These are phyloP conservation scores for Oidiodendron maius DNA, from an alignment of 495 filamentous ascomycete genomes.

Conservation along the genomic window DNA sequence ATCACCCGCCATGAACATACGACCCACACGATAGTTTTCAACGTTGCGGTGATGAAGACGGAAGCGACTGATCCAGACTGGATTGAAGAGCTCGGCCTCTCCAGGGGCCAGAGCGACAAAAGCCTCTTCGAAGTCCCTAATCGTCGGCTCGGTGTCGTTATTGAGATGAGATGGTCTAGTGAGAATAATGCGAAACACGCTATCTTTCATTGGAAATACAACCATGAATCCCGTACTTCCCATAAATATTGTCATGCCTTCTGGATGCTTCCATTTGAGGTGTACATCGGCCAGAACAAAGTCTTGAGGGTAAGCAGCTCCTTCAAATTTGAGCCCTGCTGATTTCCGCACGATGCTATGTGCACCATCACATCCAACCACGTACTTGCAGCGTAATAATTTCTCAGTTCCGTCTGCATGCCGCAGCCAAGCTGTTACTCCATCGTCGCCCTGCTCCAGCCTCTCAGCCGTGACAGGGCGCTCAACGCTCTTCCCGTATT, in stretches of 20 bases:
- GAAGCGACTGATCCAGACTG: constrained; percentile 12
- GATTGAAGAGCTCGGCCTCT: constrained; percentile 5
- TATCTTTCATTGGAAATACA: constrained; percentile 25
- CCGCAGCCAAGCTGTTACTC: constrained; percentile 27
- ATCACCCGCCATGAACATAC: constrained; percentile 37
- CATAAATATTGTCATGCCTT: constrained; percentile 24
- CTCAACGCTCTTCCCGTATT: constrained; percentile 30
- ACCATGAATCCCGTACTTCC: constrained; percentile 20
- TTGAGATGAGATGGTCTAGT: not conserved
- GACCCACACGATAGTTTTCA: constrained; percentile 18
- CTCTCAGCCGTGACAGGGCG: constrained; percentile 25
- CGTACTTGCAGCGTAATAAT: constrained; percentile 30
- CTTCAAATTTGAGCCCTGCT: constrained; percentile 35
- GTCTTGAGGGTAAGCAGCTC: constrained; percentile 32
- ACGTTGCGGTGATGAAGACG: constrained; percentile 18
- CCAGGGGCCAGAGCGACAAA: not conserved
- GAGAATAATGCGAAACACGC: constrained; percentile 27
- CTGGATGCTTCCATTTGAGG: constrained; percentile 26
- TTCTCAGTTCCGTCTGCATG: constrained; percentile 16
- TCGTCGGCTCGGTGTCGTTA: constrained; percentile 2
- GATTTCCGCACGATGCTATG: constrained; percentile 34
- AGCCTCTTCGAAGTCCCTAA: constrained; percentile 8
- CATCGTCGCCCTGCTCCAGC: constrained; percentile 28
- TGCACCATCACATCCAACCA: constrained; percentile 41
- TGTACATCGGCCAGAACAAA: constrained; percentile 41